phyloP scores from a whole-genome alignment of 768 basidiomycete genomes.

The Amanita pallidorosea region DNA sequence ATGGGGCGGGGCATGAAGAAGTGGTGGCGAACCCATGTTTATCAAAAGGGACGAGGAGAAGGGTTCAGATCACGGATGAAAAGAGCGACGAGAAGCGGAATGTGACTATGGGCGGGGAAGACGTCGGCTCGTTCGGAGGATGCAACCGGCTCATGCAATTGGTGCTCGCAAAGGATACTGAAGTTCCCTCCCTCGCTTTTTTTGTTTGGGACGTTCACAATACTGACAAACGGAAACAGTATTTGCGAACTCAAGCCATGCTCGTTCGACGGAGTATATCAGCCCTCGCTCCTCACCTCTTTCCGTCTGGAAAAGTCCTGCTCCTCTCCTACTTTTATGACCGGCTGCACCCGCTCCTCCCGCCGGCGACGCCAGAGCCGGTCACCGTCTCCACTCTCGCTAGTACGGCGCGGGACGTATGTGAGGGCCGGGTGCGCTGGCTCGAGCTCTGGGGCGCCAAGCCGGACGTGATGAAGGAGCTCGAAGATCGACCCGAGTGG shows the following conservation, averaged over 20 bases:
- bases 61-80: conserved; percentile 53
- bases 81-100: conserved; percentile 30
- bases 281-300: conserved; percentile 82
- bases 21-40: conserved; percentile 75
- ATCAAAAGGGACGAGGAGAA: conserved; percentile 48
- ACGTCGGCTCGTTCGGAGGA: conserved; percentile 74
- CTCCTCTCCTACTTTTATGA: conserved; percentile 99
- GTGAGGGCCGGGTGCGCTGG: conserved; percentile 60
- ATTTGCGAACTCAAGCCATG: conserved; percentile 90
- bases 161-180: conserved; percentile 93
- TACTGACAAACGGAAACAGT: conserved; percentile 21
- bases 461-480: conserved; percentile 37
- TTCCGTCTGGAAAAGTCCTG: conserved; percentile 79
- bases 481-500: conserved; percentile 82
- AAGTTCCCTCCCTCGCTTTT: conserved; percentile 21
- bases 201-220: not conserved
- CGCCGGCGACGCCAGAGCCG: conserved; percentile 6
- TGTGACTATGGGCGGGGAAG: conserved; percentile 81
- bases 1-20: not conserved
- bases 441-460: conserved; percentile 31
- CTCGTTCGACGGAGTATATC: conserved; percentile 96
- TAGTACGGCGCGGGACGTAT: conserved; percentile 59
- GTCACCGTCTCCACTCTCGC: conserved; percentile 51
- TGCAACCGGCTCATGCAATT: conserved; percentile 79
- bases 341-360: conserved; percentile 71